Evolutionary conservation across 768 basidiomycete species (phyloP), one percentile per base, ranked within the genome.

Genomic region (Hygrocybe punicea): DNA sequence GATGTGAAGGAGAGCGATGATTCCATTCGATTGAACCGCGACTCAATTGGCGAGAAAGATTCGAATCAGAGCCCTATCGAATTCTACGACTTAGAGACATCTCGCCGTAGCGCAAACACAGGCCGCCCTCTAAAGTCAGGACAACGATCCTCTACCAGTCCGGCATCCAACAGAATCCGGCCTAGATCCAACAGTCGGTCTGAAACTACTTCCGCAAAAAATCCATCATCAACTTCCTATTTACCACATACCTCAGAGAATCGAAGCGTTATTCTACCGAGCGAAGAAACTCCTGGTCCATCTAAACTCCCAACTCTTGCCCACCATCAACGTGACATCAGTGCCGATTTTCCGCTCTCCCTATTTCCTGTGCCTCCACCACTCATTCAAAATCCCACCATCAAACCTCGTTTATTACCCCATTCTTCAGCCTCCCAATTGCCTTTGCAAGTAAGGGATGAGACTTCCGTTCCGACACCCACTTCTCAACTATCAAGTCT

Each of bases 351-450:
- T 58, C 40, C 69, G 10, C 62, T 73, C 25, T 71, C 74, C 16
- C 66, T 73, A 33, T 78, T 78, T 60, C 76, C 77, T 3, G 33
- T 59, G 33, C 73, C 76, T 40, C 75, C 78, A 17, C 74, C 77
- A 25, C 67, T 76, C 19, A 64, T 70, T 24, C 63, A 70, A 14
- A 71, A 71, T 48, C n/a, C 25, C 23, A 19, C 36, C 16, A 9
- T 35, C 25, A 21, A 29, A 23, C 11, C 14, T 21, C 54, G 33
- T 21, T 21, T 37, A 5, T 14, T 51, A 11, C 13, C 37, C 1
- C 47, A 58, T n/a, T 35, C 56, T 44, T 34, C 50, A 14, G 36
- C 50, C 4, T 23, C 50, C 2, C 13, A 21, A 14, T 11, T 51
- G 14, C 14, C 4, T 29, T 13, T 34, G 2, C 33, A 13, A 6